Evolutionary conservation across 2,329 filamentous ascomycete species (phyloP), one percentile per base, ranked within the genome.

Genomic region (Escovopsis weberi): DNA sequence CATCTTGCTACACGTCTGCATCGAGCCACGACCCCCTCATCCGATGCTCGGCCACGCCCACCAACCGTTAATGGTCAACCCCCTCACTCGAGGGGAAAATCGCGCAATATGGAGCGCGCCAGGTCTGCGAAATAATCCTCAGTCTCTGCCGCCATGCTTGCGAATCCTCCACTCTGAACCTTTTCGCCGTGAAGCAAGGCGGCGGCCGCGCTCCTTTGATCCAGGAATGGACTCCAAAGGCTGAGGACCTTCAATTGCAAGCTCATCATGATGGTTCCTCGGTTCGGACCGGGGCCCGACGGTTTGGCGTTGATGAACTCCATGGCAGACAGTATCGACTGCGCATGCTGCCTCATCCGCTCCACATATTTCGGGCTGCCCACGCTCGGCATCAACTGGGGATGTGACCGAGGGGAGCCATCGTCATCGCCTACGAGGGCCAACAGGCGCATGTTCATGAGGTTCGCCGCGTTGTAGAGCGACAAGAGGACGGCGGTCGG

Each of bases 121-220:
- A 51, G 47, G 19, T 46, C 47, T 18, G 50, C 48, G 46, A 51
- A 51, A 40, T 51, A 51, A 12, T 48, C 47, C 12, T 41, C 33
- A 1, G 47, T 49, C 7, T 40, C 37, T 5, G 40, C 35, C 26
- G 48, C 40, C 9, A 51, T 47, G 15, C 43, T 47, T 32, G 48
- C 43, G 5, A 51, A 43, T 23, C 50, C 50, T 45, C 43, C 47
- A 3, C 36, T 38, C 15, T 41, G 48, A 9, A 41, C 23, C 26
- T 42, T 48, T 15, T 43, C 36, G 8, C 45, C 43, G 12, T 45
- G 43, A 1, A 51, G 41, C 37, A 47, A 45, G 0, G 11, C 35
- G 3, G 32, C 11, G 1, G 50, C 50, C 12, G 26, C 19, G 1
- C 36, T 30, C 41, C 48, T 43, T 26, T 49, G 47, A n/a, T 44